A percentile compares a stretch with the other conserved stretches of the same genome.
phyloP scores from a whole-genome alignment of 2,329 filamentous ascomycete species.

The Septoria petroselini region DNA sequence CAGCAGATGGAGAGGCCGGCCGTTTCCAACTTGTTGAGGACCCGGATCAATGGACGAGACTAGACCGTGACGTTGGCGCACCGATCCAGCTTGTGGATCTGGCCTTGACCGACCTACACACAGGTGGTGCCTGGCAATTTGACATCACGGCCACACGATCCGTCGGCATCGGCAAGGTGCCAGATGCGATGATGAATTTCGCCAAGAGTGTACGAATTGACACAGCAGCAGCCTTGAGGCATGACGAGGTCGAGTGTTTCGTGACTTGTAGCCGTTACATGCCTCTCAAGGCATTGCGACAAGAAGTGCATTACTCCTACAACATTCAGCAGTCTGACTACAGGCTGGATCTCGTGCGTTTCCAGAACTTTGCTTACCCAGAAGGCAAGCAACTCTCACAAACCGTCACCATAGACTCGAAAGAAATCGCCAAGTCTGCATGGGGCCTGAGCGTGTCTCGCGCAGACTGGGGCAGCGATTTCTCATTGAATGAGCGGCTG shows the following conservation, averaged over 20 bases:
- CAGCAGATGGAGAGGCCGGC: slow-evolving; percentile 2
- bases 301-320: slow-evolving; percentile 32
- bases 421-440: slow-evolving; percentile 28
- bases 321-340: slow-evolving; percentile 32
- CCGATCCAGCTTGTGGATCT: slow-evolving; percentile 31
- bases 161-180: slow-evolving; percentile 24
- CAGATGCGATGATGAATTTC: slow-evolving; percentile 20
- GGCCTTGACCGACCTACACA: slow-evolving; percentile 30
- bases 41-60: slow-evolving; percentile 29
- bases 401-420: not conserved
- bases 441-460: slow-evolving; percentile 35
- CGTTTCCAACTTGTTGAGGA: slow-evolving; percentile 4
- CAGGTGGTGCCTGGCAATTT: slow-evolving; percentile 36
- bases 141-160: slow-evolving; percentile 28
- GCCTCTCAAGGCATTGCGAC: slow-evolving; percentile 24
- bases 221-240: slow-evolving; percentile 4
- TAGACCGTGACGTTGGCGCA: slow-evolving; percentile 27
- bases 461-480: slow-evolving; percentile 32
- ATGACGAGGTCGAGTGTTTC: slow-evolving; percentile 15
- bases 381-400: not conserved
- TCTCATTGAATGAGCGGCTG: slow-evolving; percentile 33
- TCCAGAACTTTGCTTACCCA: slow-evolving; percentile 28
- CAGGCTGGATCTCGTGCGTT: slow-evolving; percentile 33
- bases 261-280: slow-evolving; percentile 21
- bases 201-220: slow-evolving; percentile 25